phyloP scores from a whole-genome alignment of 768 basidiomycete genomes.

The Trametes gibbosa region DNA sequence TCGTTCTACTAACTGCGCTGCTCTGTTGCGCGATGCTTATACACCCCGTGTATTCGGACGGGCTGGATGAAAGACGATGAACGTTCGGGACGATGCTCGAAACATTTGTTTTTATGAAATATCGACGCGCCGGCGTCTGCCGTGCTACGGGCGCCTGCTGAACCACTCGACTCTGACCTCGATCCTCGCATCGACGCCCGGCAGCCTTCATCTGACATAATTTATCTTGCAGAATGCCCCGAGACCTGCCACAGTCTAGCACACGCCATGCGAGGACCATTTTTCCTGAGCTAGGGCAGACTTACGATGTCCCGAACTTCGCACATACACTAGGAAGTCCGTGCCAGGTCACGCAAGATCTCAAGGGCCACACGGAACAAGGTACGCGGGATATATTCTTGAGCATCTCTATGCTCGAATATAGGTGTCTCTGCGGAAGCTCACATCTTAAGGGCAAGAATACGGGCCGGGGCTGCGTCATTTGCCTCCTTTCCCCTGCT shows the following conservation, averaged over 20 bases:
- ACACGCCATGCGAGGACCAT: background rate
- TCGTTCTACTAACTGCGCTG: too few species aligned
- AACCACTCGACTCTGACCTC: background rate
- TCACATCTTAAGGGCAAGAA: background rate
- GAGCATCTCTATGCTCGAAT: background rate
- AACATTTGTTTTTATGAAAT: background rate
- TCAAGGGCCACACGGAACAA: background rate
- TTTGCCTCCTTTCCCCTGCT: background rate
- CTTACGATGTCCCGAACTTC: background rate
- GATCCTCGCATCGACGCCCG: too few species aligned
- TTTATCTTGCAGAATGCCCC: background rate
- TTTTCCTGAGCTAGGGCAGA: too few species aligned
- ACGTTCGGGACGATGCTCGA: constrained; percentile 19
- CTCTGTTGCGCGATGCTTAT: background rate
- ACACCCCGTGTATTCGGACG: background rate
- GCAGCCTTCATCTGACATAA: background rate
- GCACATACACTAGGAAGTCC: background rate
- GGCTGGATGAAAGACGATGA: background rate
- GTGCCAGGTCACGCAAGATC: background rate
- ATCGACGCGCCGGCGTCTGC: constrained; percentile 4
- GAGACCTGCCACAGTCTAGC: background rate
- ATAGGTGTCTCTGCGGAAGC: background rate
- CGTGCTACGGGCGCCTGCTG: background rate
- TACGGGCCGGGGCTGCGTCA: background rate
- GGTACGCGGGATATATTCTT: background rate